Conservation (phyloP, 169 alveolate species). For the Plasmodium berghei region DNA sequence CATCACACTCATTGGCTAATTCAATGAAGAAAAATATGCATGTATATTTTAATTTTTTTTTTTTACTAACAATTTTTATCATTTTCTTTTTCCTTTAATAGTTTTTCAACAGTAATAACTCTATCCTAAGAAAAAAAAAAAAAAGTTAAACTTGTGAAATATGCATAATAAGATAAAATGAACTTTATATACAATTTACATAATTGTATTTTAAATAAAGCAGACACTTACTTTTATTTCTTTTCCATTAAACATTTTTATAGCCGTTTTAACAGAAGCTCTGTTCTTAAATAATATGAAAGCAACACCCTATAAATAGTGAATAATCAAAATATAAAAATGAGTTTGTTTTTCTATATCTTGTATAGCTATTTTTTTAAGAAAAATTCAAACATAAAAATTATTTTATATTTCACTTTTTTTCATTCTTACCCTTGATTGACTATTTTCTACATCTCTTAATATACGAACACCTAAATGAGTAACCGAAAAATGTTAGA, state of each 20-base stretch:
- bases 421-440: slow-evolving; percentile 30
- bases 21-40: no score
- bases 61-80: slow-evolving; percentile 28
- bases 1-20: no score
- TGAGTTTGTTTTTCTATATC: neutral
- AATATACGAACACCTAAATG: slow-evolving; percentile 33
- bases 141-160: neutral
- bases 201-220: no score
- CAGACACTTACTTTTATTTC: slow-evolving; percentile 21
- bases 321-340: slow-evolving; percentile 1
- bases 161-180: neutral
- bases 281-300: slow-evolving; percentile 39
- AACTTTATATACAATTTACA: no score
- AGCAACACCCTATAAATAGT: slow-evolving; percentile 18
- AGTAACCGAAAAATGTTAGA: neutral
- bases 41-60: neutral
- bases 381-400: neutral
- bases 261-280: slow-evolving; percentile 57
- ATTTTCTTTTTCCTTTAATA: slow-evolving; percentile 8
- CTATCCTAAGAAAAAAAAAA: slow-evolving; percentile 23
- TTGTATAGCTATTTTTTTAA: no score
- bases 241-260: slow-evolving; percentile 45
- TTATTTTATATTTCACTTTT: neutral
- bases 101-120: slow-evolving; percentile 22
- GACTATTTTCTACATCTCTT: slow-evolving; percentile 20